Conservation (phyloP, 2,329 filamentous ascomycete species). For the Calonectria fujianensis region DNA sequence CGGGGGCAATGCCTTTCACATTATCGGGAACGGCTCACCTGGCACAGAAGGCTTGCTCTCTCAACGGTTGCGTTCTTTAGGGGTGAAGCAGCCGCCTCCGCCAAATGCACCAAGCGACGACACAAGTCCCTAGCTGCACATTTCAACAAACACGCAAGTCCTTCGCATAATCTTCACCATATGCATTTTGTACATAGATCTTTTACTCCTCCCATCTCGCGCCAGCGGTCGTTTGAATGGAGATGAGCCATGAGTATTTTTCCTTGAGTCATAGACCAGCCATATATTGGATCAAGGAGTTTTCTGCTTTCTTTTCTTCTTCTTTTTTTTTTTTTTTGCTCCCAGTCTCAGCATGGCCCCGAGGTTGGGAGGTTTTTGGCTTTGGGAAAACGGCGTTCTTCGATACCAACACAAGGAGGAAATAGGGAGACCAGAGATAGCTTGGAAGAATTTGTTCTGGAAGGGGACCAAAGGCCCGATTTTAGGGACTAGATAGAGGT, state of each 20-base stretch:
- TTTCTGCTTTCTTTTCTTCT: background rate
- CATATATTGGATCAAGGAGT: conserved; percentile 14
- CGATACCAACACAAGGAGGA: conserved; percentile 31
- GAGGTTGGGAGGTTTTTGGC: background rate
- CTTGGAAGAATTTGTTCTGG: conserved; percentile 7
- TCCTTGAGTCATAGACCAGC: conserved; percentile 33
- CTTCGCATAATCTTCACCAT: conserved; percentile 4
- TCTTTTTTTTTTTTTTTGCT: background rate
- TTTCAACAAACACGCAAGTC: background rate
- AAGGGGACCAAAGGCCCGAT: too few relatives aligned
- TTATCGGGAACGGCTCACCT: conserved; percentile 60
- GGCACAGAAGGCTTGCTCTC: conserved; percentile 81
- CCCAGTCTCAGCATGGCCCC: background rate
- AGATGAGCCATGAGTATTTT: background rate
- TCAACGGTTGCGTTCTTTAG: conserved; percentile 79
- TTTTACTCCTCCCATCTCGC: background rate
- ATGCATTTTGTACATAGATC: conserved; percentile 35
- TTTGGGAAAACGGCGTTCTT: conserved; percentile 32
- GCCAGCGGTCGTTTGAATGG: background rate
- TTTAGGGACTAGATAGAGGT: conserved; percentile 19
- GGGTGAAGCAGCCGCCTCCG: conserved; percentile 62
- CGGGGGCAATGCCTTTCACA: conserved; percentile 72
- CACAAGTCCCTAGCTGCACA: conserved; percentile 32
- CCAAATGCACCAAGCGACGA: conserved; percentile 28
- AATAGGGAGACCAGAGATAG: background rate